Percentiles rank a stretch among this genome's conserved stretches.
Conservation (phyloP, 495 filamentous ascomycete genomes). For the Thermothielavioides terrestris region DNA sequence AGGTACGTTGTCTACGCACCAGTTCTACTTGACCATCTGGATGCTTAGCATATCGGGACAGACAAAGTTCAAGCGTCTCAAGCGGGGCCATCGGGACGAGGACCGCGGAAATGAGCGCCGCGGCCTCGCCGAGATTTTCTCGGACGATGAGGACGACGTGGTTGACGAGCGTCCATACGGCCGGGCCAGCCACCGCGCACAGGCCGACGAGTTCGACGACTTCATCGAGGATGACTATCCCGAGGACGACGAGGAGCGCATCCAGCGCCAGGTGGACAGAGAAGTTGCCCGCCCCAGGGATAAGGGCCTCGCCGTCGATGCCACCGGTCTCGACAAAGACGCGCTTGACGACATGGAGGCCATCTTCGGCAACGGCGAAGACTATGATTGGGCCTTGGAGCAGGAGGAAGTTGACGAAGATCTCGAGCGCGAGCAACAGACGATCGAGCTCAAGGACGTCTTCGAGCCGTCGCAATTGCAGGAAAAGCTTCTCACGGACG, state of each 20-base stretch:
- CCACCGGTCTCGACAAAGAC: constrained; percentile 76
- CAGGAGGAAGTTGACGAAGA: constrained; percentile 74
- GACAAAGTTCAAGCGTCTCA: constrained; percentile 90
- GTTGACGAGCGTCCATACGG: constrained; percentile 51
- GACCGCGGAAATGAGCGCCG: constrained; percentile 52
- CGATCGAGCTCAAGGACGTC: constrained; percentile 89
- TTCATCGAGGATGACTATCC: constrained; percentile 96
- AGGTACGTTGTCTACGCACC: constrained; percentile 41
- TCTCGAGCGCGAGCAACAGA: constrained; percentile 54
- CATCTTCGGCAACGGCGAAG: constrained; percentile 89
- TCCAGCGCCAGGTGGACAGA: constrained; percentile 71
- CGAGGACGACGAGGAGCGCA: constrained; percentile 72
- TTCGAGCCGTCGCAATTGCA: constrained; percentile 92
- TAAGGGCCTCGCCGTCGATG: constrained; percentile 55
- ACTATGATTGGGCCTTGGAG: constrained; percentile 88
- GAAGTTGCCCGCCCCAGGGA: constrained; percentile 71
- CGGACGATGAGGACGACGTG: constrained; percentile 79
- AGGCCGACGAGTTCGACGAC: constrained; percentile 82
- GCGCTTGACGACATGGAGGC: constrained; percentile 89
- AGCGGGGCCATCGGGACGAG: constrained; percentile 76
- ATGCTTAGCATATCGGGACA: constrained; percentile 35
- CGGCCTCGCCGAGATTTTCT: constrained; percentile 83
- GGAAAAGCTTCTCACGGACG: constrained; percentile 90
- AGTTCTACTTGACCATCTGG: not conserved
- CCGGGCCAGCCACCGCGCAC: constrained; percentile 41